These are phyloP conservation scores for Lepidium africanum DNA, from an alignment of 345 rosid species.

Conservation along the genomic window DNA sequence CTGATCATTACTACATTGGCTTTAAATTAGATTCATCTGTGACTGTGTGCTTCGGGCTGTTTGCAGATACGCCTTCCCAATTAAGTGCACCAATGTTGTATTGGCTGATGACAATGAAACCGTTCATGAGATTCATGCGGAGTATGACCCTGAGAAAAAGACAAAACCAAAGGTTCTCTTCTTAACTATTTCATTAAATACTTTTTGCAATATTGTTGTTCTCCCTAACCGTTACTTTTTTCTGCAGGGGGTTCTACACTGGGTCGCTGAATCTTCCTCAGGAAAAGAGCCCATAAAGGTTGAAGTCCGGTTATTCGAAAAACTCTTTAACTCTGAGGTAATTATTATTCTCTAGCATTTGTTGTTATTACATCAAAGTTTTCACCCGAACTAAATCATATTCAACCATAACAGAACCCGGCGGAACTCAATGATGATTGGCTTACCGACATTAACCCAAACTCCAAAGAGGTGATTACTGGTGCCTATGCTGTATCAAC, in stretches of 20 bases:
- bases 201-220: background rate
- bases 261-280: conserved; percentile 74
- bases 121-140: conserved; percentile 60
- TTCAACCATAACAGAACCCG: conserved; percentile 53
- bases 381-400: background rate
- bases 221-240: background rate
- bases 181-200: background rate
- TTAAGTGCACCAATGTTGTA: conserved; percentile 33
- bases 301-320: conserved; percentile 94
- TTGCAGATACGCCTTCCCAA: conserved; percentile 29
- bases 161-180: conserved; percentile 76
- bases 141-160: conserved; percentile 79
- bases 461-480: conserved; percentile 57
- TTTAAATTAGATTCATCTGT: background rate
- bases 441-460: conserved; percentile 68
- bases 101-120: conserved; percentile 76
- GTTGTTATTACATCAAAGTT: background rate
- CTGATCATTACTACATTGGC: background rate
- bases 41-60: background rate
- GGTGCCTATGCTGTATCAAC: conserved; percentile 56
- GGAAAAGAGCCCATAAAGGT: conserved; percentile 61
- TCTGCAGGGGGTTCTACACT: conserved; percentile 85
- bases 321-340: conserved; percentile 82
- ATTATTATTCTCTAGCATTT: background rate
- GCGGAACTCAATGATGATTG: conserved; percentile 65